phyloP scores from a whole-genome alignment of 192 early-diverging fungal species.

The Coemansia sp. region DNA sequence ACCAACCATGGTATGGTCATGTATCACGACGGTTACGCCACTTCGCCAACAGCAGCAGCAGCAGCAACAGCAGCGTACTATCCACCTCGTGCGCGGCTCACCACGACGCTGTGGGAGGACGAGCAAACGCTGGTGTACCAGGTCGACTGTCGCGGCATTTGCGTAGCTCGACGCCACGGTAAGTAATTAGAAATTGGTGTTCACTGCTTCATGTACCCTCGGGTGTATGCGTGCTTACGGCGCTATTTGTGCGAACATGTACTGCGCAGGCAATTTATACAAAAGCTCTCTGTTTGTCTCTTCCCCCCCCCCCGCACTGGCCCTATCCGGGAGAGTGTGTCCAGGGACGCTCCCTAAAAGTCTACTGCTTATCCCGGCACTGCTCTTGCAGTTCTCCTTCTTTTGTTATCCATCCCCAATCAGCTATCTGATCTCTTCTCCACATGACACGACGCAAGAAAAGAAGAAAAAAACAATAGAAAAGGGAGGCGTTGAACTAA shows the following conservation, averaged over 20 bases:
- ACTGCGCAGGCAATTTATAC: not conserved
- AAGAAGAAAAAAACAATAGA: not conserved
- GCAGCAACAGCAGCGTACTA: conserved; percentile 55
- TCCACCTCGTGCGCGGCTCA: conserved; percentile 47
- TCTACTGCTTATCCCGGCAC: conserved; percentile 4
- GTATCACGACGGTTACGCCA: conserved; percentile 50
- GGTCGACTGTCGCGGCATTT: conserved; percentile 76
- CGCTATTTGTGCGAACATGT: not conserved
- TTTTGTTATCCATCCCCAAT: not conserved
- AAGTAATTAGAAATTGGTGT: conserved; percentile 26
- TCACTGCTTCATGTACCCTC: conserved; percentile 17
- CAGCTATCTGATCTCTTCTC: conserved; percentile 4
- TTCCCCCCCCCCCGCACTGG: not conserved
- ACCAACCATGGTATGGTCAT: conserved; percentile 46
- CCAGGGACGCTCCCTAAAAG: too few species aligned
- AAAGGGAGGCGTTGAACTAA: too few species aligned
- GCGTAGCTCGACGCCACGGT: conserved; percentile 69
- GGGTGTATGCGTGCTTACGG: conserved; percentile 12
- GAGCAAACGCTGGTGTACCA: conserved; percentile 77
- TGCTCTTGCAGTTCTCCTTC: not conserved
- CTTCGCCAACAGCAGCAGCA: conserved; percentile 37
- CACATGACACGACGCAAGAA: not conserved
- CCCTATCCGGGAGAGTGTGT: too few species aligned
- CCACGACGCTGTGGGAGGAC: conserved; percentile 81
- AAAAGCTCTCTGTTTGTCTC: not conserved